Conservation (phyloP, 2,329 filamentous ascomycete species). For the Xylariales sp. region DNA sequence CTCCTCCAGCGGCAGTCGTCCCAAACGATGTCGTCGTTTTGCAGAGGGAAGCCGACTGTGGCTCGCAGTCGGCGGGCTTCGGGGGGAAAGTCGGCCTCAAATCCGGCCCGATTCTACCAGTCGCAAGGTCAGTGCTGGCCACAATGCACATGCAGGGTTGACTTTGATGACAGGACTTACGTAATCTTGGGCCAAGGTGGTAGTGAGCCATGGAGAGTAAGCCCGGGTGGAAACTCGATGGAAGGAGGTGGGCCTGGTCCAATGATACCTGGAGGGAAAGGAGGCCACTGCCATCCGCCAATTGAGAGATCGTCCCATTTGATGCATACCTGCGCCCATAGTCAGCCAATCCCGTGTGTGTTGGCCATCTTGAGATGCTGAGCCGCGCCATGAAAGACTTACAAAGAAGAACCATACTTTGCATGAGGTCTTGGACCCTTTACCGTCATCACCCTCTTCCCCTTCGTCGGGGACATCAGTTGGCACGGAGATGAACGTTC, state of each 20-base stretch:
- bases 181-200: conserved; percentile 6
- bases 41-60: background rate
- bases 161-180: conserved; percentile 3
- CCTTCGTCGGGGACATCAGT: no score
- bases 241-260: background rate
- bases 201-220: background rate
- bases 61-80: background rate
- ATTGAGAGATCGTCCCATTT: conserved; percentile 1
- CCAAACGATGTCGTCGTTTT: background rate
- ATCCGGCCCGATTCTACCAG: no score
- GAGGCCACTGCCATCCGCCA: conserved; percentile 1
- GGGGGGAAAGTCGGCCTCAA: no score
- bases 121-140: no score
- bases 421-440: conserved; percentile 1
- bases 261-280: background rate
- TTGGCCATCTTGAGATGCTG: no score
- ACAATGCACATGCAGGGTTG: no score
- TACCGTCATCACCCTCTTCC: conserved; percentile 1
- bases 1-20: background rate
- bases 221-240: background rate
- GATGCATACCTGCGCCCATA: background rate
- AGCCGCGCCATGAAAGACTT: no score
- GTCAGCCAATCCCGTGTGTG: no score
- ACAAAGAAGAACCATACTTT: conserved; percentile 6
- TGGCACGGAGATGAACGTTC: background rate